phyloP scores from a whole-genome alignment of 1,139 yeast genomes.

The Geotrichum reessii region DNA sequence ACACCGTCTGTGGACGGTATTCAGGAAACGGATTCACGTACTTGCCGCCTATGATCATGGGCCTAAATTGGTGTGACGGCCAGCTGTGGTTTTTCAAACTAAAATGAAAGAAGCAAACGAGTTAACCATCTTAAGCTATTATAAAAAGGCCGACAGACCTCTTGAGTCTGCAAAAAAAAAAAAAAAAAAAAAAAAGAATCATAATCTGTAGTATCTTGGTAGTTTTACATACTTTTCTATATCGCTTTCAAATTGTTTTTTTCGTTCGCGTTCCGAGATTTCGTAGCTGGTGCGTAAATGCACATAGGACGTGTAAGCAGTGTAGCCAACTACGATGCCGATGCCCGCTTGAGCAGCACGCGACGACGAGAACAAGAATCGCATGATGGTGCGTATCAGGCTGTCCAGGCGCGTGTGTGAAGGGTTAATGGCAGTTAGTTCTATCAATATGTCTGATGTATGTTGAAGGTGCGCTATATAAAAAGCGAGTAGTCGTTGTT shows the following conservation, averaged over 20 bases:
- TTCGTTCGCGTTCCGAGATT: constrained; percentile 47
- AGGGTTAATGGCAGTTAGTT: not conserved
- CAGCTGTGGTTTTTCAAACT: constrained; percentile 36
- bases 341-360: constrained; percentile 40
- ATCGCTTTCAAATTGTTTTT: constrained; percentile 22
- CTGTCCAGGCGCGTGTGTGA: not conserved
- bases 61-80: constrained; percentile 33
- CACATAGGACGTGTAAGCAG: constrained; percentile 62
- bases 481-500: not conserved
- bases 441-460: not conserved
- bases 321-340: constrained; percentile 56
- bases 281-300: constrained; percentile 52
- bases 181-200: not conserved
- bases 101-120: constrained; percentile 4
- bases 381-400: constrained; percentile 10
- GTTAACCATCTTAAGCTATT: not conserved
- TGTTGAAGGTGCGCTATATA: not conserved
- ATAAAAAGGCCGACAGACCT: not conserved
- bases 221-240: constrained; percentile 15
- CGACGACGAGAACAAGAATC: constrained; percentile 20
- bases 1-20: constrained; percentile 81
- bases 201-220: not conserved
- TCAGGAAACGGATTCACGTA: constrained; percentile 91
- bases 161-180: not conserved
- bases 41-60: constrained; percentile 65